Evolutionary conservation across 805 yeast genomes (phyloP).

Genomic region (Kodamaea nitidulidarum): DNA sequence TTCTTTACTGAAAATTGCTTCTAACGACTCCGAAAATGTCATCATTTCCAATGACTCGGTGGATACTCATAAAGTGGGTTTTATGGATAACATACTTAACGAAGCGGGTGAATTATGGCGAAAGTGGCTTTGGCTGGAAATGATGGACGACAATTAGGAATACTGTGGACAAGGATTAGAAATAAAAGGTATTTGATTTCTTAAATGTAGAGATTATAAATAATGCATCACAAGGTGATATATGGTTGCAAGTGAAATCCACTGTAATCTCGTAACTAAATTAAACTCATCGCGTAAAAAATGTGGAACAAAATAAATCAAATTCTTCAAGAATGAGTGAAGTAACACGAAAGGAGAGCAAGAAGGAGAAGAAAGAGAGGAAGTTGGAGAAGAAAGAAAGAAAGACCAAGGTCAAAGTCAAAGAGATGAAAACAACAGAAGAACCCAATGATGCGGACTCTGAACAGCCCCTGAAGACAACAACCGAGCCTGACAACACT

Average conservation of each 20-base stretch:
- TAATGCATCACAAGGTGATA: not conserved
- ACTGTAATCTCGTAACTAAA: too few relatives aligned
- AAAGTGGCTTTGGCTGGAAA: conserved; percentile 61
- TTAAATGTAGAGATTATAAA: too few relatives aligned
- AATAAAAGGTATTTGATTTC: not conserved
- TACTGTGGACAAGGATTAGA: not conserved
- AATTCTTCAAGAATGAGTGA: conserved; percentile 4
- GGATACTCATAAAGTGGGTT: conserved; percentile 46
- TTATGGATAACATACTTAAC: conserved; percentile 66
- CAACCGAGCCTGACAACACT: conserved; percentile 4
- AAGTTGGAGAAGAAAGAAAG: conserved; percentile 22
- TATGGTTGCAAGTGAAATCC: not conserved
- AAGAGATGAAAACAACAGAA: conserved; percentile 13
- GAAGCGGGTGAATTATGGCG: conserved; percentile 90
- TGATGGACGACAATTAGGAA: conserved; percentile 27
- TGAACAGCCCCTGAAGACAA: conserved; percentile 1
- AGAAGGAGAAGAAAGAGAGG: conserved; percentile 16
- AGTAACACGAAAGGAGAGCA: not conserved
- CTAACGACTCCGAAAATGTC: conserved; percentile 7
- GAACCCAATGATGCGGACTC: conserved; percentile 12
- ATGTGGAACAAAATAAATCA: not conserved
- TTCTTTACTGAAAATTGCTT: conserved; percentile 5
- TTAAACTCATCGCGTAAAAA: conserved; percentile 6
- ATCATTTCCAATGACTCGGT: conserved; percentile 33
- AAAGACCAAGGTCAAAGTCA: conserved; percentile 28